Evolutionary conservation across 1,139 yeast species (phyloP).

Genomic region (Waltiozyma sp.): DNA sequence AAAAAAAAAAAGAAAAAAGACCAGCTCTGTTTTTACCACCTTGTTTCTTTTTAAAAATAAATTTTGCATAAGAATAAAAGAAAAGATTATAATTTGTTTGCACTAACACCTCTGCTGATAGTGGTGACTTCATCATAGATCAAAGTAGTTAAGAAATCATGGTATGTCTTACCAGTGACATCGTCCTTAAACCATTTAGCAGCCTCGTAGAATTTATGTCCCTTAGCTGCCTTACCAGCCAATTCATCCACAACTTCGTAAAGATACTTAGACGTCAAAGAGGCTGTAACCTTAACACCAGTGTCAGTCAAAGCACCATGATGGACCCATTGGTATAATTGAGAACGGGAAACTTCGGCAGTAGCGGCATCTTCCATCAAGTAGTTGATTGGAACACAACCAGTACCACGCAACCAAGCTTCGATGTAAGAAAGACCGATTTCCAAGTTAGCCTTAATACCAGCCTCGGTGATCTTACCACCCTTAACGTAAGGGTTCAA

Average conservation of each 20-base stretch:
- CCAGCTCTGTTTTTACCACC: too few species aligned
- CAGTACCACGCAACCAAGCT: conserved; percentile 75
- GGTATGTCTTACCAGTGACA: conserved; percentile 52
- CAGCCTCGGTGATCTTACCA: conserved; percentile 52
- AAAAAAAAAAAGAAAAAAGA: too few species aligned
- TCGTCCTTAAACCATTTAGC: conserved; percentile 54
- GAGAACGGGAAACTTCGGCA: conserved; percentile 77
- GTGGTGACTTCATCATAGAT: conserved; percentile 46
- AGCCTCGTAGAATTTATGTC: conserved; percentile 36
- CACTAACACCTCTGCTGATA: conserved; percentile 13
- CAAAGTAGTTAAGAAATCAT: conserved; percentile 55
- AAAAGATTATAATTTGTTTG: conserved; percentile 13
- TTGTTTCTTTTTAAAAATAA: too few species aligned
- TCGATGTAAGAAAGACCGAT: conserved; percentile 75
- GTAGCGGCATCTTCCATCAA: conserved; percentile 88
- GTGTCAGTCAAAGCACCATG: conserved; percentile 56
- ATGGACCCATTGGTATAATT: conserved; percentile 75
- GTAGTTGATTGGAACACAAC: conserved; percentile 78
- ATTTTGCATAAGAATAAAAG: too few species aligned
- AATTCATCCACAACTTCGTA: conserved; percentile 54
- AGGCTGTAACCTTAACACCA: conserved; percentile 45
- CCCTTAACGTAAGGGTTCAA: conserved; percentile 56
- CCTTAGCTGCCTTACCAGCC: conserved; percentile 40
- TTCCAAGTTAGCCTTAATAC: conserved; percentile 59
- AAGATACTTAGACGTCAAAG: conserved; percentile 43